Conservation (phyloP, 2,329 filamentous ascomycete species). For the Magnaporthiopsis incrustans region DNA sequence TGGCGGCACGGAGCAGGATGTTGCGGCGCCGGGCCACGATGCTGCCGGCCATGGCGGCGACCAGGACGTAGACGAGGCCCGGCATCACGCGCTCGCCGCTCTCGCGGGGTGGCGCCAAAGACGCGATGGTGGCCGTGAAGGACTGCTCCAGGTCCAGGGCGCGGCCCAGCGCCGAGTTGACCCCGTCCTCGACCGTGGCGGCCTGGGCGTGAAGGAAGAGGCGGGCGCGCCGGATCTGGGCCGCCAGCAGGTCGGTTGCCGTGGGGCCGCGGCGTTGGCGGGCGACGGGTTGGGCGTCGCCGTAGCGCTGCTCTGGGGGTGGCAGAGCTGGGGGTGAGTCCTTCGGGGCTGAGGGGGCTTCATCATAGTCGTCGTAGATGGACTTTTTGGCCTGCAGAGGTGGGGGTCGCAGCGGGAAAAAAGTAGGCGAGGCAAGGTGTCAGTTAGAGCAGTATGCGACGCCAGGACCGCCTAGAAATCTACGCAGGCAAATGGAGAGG, state of each 20-base stretch:
- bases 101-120: slow-evolving; percentile 76
- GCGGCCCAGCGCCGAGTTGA: slow-evolving; percentile 74
- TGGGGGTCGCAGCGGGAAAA: background rate
- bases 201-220: slow-evolving; percentile 73
- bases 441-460: background rate
- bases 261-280: slow-evolving; percentile 44
- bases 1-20: slow-evolving; percentile 67
- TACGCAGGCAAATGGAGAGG: background rate
- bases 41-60: slow-evolving; percentile 88
- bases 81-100: slow-evolving; percentile 85
- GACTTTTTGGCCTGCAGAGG: slow-evolving; percentile 48
- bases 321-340: slow-evolving; percentile 16
- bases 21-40: slow-evolving; percentile 86
- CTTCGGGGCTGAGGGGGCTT: slow-evolving; percentile 16
- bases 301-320: slow-evolving; percentile 20
- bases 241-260: slow-evolving; percentile 82
- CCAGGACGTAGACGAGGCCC: slow-evolving; percentile 83
- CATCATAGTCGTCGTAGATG: slow-evolving; percentile 70
- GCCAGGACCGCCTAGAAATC: no score
- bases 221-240: slow-evolving; percentile 71
- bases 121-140: slow-evolving; percentile 83
- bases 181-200: slow-evolving; percentile 65
- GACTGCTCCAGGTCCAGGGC: slow-evolving; percentile 80
- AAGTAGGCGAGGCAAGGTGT: background rate
- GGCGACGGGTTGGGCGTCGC: slow-evolving; percentile 20